phyloP scores from a whole-genome alignment of 148 eudicot species.

The Talinum fruticosum region DNA sequence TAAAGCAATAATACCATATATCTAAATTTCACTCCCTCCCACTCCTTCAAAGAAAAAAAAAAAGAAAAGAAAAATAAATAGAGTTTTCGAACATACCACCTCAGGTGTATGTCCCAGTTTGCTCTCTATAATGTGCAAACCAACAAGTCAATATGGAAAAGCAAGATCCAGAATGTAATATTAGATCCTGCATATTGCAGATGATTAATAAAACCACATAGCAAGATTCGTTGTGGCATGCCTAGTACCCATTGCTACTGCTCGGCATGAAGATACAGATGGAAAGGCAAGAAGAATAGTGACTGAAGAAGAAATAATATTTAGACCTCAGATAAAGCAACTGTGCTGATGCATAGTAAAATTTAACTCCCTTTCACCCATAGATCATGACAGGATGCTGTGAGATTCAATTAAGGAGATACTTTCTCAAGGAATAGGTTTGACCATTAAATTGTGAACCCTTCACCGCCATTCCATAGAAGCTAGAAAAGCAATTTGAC shows the following conservation, averaged over 20 bases:
- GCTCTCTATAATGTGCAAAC: not conserved
- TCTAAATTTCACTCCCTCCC: not conserved
- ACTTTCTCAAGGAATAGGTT: not conserved
- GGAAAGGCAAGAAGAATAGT: not conserved
- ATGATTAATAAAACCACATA: not conserved
- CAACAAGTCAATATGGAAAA: not conserved
- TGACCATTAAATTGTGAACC: not conserved
- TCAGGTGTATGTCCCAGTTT: not conserved
- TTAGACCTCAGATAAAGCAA: not conserved
- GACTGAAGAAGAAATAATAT: not conserved
- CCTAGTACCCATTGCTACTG: not conserved
- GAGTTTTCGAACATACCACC: not conserved
- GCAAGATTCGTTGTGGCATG: not conserved
- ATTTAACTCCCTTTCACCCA: not conserved
- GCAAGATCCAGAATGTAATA: not conserved
- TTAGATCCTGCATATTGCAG: not conserved
- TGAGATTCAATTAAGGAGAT: not conserved
- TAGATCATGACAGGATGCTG: not conserved
- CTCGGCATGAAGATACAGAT: not conserved
- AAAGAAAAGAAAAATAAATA: not conserved
- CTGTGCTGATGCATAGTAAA: not conserved
- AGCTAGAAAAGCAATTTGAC: not conserved
- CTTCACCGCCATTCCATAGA: not conserved
- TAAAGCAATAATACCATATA: not conserved
- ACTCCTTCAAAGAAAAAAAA: not conserved